A percentile compares a stretch with the other conserved stretches of the same genome.
Conservation (phyloP, 2,329 filamentous ascomycete species). For the Colletotrichum graminicola region DNA sequence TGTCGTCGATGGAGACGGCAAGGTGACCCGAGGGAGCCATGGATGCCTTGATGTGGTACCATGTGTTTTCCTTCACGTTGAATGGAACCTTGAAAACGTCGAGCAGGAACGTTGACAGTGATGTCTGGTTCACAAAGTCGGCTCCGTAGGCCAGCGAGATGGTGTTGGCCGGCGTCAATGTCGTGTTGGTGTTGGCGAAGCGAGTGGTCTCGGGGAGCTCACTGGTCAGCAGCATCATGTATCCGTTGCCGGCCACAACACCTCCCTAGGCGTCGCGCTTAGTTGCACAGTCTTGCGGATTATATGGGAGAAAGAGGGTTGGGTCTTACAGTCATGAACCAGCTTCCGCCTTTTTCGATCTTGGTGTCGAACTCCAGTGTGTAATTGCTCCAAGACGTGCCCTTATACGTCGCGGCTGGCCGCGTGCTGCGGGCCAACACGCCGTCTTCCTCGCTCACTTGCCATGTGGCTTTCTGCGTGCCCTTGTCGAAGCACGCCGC, state of each 20-base stretch:
- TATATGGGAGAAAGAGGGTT: no score
- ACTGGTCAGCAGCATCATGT: constrained; percentile 34
- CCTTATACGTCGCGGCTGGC: constrained; percentile 47
- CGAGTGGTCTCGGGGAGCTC: constrained; percentile 21
- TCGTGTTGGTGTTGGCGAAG: constrained; percentile 50
- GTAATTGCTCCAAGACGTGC: constrained; percentile 49
- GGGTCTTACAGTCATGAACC: constrained; percentile 51
- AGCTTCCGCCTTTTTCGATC: constrained; percentile 53
- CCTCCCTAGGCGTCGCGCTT: constrained; percentile 2
- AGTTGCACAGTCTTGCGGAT: constrained; percentile 9
- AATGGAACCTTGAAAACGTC: constrained; percentile 47
- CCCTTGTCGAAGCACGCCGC: constrained; percentile 54
- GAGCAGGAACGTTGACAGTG: constrained; percentile 46
- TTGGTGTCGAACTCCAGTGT: constrained; percentile 53
- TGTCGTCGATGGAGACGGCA: constrained; percentile 47
- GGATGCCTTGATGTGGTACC: constrained; percentile 54
- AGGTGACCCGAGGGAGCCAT: constrained; percentile 47
- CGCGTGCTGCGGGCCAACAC: constrained; percentile 51
- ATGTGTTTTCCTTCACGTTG: constrained; percentile 49
- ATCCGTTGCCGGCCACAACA: constrained; percentile 28
- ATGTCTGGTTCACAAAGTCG: constrained; percentile 53
- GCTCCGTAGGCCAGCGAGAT: constrained; percentile 52
- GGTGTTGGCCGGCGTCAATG: constrained; percentile 51
- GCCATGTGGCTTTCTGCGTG: constrained; percentile 53
- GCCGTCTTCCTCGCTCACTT: constrained; percentile 49